Percentiles rank a stretch among this genome's conserved stretches.
Conservation (phyloP, 2,329 filamentous ascomycete genomes). For the Fusarium burgessii region DNA sequence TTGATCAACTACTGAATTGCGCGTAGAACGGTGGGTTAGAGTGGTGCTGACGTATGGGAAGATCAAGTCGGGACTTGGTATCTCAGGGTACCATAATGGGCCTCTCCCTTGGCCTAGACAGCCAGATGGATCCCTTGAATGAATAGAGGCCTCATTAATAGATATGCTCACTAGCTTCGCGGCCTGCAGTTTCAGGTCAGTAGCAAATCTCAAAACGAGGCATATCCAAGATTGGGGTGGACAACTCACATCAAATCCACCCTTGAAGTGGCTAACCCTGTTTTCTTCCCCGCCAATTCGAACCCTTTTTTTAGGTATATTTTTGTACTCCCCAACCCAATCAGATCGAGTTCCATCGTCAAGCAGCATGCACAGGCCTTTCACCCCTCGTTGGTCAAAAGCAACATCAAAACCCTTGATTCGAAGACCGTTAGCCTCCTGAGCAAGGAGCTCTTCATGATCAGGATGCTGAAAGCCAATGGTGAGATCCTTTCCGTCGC, state of each 20-base stretch:
- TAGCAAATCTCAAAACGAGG: too few species aligned
- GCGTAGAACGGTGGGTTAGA: background rate
- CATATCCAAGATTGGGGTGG: too few species aligned
- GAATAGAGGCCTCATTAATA: background rate
- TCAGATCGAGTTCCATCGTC: background rate
- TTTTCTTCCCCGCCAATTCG: too few species aligned
- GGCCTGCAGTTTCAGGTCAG: background rate
- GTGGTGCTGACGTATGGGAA: background rate
- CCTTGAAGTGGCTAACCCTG: background rate
- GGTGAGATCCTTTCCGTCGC: background rate
- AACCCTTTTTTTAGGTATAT: background rate
- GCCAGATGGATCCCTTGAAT: background rate
- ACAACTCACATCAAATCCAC: constrained; percentile 5
- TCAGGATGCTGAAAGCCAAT: background rate
- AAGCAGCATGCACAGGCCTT: background rate
- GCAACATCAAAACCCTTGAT: background rate
- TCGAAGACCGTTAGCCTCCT: background rate
- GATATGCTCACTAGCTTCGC: background rate
- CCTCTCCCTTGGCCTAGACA: background rate
- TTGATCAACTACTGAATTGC: background rate
- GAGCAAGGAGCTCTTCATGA: background rate
- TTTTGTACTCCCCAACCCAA: background rate
- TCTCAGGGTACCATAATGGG: background rate
- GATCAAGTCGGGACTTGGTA: background rate
- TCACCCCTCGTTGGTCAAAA: background rate